Percentiles rank a stretch among this genome's conserved stretches.
phyloP scores from a whole-genome alignment of 2,329 filamentous ascomycete genomes.

The Colletotrichum filicis region DNA sequence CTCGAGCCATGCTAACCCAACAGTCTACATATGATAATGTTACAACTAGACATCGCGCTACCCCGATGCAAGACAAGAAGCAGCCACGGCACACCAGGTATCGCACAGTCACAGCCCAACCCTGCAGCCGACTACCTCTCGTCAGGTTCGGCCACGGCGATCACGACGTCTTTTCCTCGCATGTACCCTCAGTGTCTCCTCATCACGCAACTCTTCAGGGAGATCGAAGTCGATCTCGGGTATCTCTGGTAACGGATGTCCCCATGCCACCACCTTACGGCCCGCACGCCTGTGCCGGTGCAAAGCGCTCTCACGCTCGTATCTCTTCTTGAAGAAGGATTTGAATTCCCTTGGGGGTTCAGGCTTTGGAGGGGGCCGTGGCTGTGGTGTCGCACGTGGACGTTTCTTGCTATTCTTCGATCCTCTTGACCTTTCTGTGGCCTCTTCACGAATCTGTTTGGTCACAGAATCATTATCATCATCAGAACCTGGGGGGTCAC shows the following conservation, averaged over 20 bases:
- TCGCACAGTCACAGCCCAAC: neutral
- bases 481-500: constrained; percentile 64
- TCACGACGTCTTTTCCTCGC: constrained; percentile 72
- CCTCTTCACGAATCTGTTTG: constrained; percentile 80
- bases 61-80: constrained; percentile 16
- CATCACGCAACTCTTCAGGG: constrained; percentile 71
- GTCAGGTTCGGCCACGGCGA: constrained; percentile 60
- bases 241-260: constrained; percentile 80
- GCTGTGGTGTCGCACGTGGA: constrained; percentile 39
- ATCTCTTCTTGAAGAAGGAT: constrained; percentile 87
- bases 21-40: constrained; percentile 29
- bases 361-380: constrained; percentile 44
- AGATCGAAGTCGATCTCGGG: constrained; percentile 78
- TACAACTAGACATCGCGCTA: constrained; percentile 19
- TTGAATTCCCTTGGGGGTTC: constrained; percentile 72
- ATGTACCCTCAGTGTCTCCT: constrained; percentile 65
- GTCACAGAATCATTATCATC: constrained; percentile 77
- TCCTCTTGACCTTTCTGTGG: constrained; percentile 62
- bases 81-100: neutral
- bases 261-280: constrained; percentile 82
- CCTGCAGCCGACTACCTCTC: neutral
- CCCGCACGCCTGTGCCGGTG: constrained; percentile 76
- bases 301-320: constrained; percentile 84
- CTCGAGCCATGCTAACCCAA: constrained; percentile 22
- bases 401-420: constrained; percentile 46